A percentile compares a stretch with the other conserved stretches of the same genome.
These are phyloP conservation scores for Echinochloa phyllopogon DNA, from an alignment of 176 grass and related monocot species.

Conservation along the genomic window DNA sequence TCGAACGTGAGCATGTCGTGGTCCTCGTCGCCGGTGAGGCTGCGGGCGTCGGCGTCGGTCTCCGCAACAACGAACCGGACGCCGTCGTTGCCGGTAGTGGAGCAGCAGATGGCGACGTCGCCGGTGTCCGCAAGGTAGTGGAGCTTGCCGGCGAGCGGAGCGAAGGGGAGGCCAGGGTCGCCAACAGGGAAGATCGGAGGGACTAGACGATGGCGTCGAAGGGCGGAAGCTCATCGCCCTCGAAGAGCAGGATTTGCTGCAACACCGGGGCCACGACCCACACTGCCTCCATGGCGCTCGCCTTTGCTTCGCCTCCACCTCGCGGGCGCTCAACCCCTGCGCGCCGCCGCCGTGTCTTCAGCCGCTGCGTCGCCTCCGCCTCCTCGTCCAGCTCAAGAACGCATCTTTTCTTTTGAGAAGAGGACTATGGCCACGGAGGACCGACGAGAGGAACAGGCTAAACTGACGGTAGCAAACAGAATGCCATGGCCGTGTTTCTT, in stretches of 20 bases:
- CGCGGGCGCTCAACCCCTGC: too few species aligned
- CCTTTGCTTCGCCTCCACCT: too few species aligned
- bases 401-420: too few species aligned
- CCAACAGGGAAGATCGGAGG: constrained; percentile 36
- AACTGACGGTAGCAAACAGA: too few species aligned
- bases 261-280: constrained; percentile 16
- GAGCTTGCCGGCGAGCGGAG: constrained; percentile 50
- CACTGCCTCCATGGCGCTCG: constrained; percentile 23
- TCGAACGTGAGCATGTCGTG: constrained; percentile 37
- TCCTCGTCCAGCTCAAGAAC: too few species aligned
- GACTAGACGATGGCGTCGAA: constrained; percentile 27
- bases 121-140: constrained; percentile 23
- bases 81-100: background rate
- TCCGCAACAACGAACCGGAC: constrained; percentile 50
- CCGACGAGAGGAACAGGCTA: too few species aligned
- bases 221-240: constrained; percentile 22
- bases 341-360: too few species aligned
- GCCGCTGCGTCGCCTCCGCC: too few species aligned
- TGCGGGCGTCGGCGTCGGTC: constrained; percentile 35
- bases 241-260: constrained; percentile 45
- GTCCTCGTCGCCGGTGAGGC: constrained; percentile 41
- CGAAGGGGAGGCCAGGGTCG: constrained; percentile 30
- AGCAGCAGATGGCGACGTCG: constrained; percentile 49
- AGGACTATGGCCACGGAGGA: too few species aligned
- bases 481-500: too few species aligned